Conservation (phyloP, 2,329 filamentous ascomycete species). For the Epichloe coenophiala region DNA sequence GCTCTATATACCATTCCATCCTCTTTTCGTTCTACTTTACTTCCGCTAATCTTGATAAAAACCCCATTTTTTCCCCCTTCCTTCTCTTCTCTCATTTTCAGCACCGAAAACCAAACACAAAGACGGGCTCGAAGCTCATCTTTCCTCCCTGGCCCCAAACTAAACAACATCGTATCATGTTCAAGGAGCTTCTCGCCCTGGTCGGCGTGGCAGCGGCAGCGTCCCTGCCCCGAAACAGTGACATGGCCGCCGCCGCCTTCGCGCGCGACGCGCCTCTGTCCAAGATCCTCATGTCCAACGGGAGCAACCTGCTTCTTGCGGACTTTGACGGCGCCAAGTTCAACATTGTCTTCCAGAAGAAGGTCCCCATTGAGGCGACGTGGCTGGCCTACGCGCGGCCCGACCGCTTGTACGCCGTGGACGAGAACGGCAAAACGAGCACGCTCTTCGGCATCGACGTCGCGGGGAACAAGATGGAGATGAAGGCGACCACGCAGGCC, state of each 20-base stretch:
- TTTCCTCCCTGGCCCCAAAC: no score
- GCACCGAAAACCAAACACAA: no score
- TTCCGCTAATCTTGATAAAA: no score
- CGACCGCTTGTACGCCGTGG: conserved; percentile 29
- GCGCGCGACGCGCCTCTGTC: neutral
- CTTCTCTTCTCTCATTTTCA: no score
- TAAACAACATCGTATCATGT: neutral
- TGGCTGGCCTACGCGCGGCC: conserved; percentile 31
- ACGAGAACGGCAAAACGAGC: conserved; percentile 30
- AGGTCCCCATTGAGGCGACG: conserved; percentile 26
- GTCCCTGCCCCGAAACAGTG: neutral
- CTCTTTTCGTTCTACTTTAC: no score
- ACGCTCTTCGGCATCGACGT: conserved; percentile 26
- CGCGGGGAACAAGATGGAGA: conserved; percentile 15
- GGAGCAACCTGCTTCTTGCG: conserved; percentile 26
- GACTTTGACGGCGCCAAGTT: conserved; percentile 28
- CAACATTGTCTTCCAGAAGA: conserved; percentile 18
- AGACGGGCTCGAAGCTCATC: no score
- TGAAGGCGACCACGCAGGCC: conserved; percentile 15
- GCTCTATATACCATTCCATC: no score
- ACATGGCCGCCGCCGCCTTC: neutral
- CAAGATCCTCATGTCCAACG: conserved; percentile 26
- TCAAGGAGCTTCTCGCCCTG: neutral
- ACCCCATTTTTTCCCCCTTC: no score
- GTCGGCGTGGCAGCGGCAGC: neutral